Conservation (phyloP, 352 stramenopile species). For the Globisporangium camurandrum region DNA sequence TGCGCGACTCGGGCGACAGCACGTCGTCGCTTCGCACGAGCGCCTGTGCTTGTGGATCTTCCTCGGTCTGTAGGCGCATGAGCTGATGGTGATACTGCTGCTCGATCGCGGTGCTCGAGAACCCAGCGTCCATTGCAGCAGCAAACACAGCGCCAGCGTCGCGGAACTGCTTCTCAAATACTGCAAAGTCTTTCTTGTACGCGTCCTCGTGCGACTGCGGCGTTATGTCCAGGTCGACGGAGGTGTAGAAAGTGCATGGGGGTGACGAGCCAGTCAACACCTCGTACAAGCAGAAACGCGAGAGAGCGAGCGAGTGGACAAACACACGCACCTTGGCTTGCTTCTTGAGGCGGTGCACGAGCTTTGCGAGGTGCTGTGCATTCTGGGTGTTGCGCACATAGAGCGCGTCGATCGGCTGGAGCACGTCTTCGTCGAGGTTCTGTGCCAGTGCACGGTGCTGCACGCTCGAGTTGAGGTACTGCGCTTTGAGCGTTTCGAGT, state of each 20-base stretch:
- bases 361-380: slow-evolving; percentile 42
- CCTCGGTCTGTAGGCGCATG: slow-evolving; percentile 23
- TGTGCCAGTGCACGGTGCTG: slow-evolving; percentile 65
- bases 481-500: slow-evolving; percentile 46
- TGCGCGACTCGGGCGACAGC: slow-evolving; percentile 5
- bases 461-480: slow-evolving; percentile 80
- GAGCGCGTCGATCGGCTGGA: slow-evolving; percentile 59
- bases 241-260: too few relatives aligned
- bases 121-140: slow-evolving; percentile 60
- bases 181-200: slow-evolving; percentile 63
- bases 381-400: slow-evolving; percentile 46
- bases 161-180: slow-evolving; percentile 68
- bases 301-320: not conserved
- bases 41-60: slow-evolving; percentile 12
- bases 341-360: slow-evolving; percentile 65
- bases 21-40: too few relatives aligned
- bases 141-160: slow-evolving; percentile 56
- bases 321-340: slow-evolving; percentile 39
- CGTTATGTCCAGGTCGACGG: too few relatives aligned
- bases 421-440: slow-evolving; percentile 72
- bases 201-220: slow-evolving; percentile 43
- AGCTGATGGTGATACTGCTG: slow-evolving; percentile 52
- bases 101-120: slow-evolving; percentile 66
- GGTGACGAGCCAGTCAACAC: too few relatives aligned
- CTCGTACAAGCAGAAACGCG: not conserved